Base-by-base conservation (phyloP, 768 basidiomycete species). In the Tephrocybe sp. region DNA sequence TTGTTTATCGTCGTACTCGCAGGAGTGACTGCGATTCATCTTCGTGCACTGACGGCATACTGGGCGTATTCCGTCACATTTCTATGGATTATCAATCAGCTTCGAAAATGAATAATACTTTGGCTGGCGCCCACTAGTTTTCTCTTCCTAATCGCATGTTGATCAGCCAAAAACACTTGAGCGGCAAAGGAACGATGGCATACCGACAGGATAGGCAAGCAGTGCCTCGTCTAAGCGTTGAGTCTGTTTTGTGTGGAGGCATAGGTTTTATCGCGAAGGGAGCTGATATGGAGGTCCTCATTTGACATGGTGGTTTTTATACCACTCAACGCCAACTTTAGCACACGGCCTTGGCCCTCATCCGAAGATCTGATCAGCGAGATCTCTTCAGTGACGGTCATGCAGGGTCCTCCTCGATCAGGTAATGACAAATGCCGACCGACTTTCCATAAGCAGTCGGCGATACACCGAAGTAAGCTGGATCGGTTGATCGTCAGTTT, bases 11-110 rank as follows among this genome's bases (percentile, higher is more conserved):
- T 84, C 80, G 67, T 83, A 85, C 48, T 74, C 65, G 62, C 84
- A 84, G 43, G 79, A 74, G 20, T 72, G 66, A 4, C 66, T 63
- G 20, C 82, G 66, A 60, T 77, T 78, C 67, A 80, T 77, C 55
- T 79, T 78, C 54, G 65, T 64, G 58, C 83, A 85, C 57, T 80
- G 79, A 17, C 67, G 64, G 60, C 83, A 84, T 32, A 75, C 69
- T 13, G 83, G 83, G 35, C 79, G 78, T 20, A 62, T 63, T 14
- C 81, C 81, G 59, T 83, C 80, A 60, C 83, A 85, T 78, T 80
- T 78, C 83, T 85, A 56, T 10, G 33, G 39, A n/a, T 34, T 42
- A 52, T 40, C 19, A 23, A 51, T 40, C 16, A n/a, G 22, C 19
- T 19, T n/a, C 23, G 30, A 16, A 39, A 9, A 26, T 14, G 9